These are phyloP conservation scores for Beauveria rudraprayagi DNA, from an alignment of 2,329 filamentous ascomycete species.

Conservation along the genomic window DNA sequence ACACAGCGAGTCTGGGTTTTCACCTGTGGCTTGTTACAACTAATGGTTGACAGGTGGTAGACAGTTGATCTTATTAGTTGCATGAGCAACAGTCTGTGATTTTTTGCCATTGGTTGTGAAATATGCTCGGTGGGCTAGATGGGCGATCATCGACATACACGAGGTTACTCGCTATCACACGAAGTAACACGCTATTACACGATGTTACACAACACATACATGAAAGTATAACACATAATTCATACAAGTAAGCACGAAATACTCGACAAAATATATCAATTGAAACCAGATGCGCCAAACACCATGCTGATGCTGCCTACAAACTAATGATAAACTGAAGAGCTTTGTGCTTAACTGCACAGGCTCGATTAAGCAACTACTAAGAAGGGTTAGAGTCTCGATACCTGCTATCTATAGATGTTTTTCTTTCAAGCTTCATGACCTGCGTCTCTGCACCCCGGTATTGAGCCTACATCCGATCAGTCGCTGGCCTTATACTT, in stretches of 20 bases:
- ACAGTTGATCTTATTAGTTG: not conserved
- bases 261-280: not conserved
- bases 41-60: not conserved
- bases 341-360: not conserved
- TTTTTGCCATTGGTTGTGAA: not conserved
- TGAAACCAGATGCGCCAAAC: constrained; percentile 6
- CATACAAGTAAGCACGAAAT: not conserved
- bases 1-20: not conserved
- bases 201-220: not conserved
- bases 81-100: not conserved
- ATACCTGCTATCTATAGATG: constrained; percentile 6
- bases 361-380: not conserved
- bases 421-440: not conserved
- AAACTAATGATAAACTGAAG: constrained; percentile 6
- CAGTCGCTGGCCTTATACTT: constrained; percentile 56
- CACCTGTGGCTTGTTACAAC: not conserved
- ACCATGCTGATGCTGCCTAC: constrained; percentile 9
- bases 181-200: too few relatives aligned
- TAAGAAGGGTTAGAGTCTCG: not conserved
- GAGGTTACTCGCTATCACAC: too few relatives aligned
- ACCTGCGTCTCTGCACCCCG: not conserved
- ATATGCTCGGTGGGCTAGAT: not conserved
- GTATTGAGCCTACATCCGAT: not conserved
- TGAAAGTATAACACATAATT: not conserved
- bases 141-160: not conserved